Base-by-base conservation (phyloP, 768 basidiomycete genomes). In the Coprinellus micaceus region DNA sequence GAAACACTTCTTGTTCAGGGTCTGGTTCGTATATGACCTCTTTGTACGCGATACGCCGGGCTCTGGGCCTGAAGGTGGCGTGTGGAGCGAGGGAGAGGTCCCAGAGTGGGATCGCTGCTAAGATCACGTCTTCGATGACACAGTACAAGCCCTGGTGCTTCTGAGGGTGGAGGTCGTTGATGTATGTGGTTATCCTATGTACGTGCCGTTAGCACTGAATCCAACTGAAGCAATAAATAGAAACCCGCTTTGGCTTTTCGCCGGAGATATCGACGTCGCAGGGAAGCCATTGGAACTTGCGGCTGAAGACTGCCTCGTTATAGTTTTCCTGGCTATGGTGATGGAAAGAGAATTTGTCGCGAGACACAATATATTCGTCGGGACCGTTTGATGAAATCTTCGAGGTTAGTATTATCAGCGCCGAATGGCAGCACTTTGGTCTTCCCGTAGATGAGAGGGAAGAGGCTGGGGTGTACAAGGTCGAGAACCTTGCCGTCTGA, bases 401-500 rank as follows among this genome's bases (percentile, higher is more conserved):
- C 55, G 2, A 66, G 56, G 13, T 29, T 53, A 12, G 54, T 46
- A n/a, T 21, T 40, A 13, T 41, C 24, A 21, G 26, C 48, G 21
- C 50, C 56, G 13, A 45, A 9, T 5, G 24, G 25, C 22, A 52
- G 33, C 22, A 57, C 33, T 21, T 56, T 56, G 15, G 30, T 37
- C 33, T 12, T 21, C 4, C 65, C 69, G 53, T 76, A 75, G 13
- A 70, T 62, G 0, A 77, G 39, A n/a, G 66, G 68, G 59, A 68
- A 78, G 1, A 78, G 69, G 6, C 76, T 71, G 44, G 77, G 77
- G 48, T 79, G 76, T 0, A 77, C 72, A 39, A 78, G 68, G 54
- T 78, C 75, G 13, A 77, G 71, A 0, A 78, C 78, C 44, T 70
- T 72, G 1, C 66, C 61, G 54, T 77, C 64, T 0, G 75, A 74